A percentile compares a stretch with the other conserved stretches of the same genome.
These are phyloP conservation scores for Aspergillus aculeatus DNA, from an alignment of 2,329 filamentous ascomycete species.

Conservation along the genomic window DNA sequence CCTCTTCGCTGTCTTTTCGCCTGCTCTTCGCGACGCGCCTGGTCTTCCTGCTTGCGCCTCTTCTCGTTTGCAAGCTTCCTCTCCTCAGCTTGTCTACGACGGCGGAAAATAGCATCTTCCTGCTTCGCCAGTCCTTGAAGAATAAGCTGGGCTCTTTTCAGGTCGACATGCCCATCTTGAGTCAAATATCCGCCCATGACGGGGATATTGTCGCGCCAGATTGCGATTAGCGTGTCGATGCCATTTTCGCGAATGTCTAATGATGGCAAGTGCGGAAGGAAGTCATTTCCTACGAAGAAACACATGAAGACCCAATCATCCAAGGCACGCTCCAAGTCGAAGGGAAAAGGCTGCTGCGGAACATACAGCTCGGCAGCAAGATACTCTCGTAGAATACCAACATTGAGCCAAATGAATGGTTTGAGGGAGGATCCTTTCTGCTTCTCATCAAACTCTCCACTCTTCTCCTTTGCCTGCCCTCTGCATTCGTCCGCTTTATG, in stretches of 20 bases:
- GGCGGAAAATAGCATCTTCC: constrained; percentile 89
- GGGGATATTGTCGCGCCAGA: constrained; percentile 92
- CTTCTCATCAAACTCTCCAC: constrained; percentile 79
- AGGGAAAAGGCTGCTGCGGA: constrained; percentile 77
- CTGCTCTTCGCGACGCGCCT: constrained; percentile 50
- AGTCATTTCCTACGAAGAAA: constrained; percentile 98
- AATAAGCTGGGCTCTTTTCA: constrained; percentile 83
- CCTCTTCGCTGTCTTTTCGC: constrained; percentile 44
- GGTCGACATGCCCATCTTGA: constrained; percentile 87
- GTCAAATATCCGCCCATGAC: constrained; percentile 94
- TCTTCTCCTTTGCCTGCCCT: constrained; percentile 74
- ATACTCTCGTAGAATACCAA: constrained; percentile 88
- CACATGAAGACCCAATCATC: constrained; percentile 99
- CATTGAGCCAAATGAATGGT: constrained; percentile 98
- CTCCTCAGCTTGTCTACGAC: constrained; percentile 82
- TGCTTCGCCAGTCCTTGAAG: constrained; percentile 84
- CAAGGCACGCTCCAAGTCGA: constrained; percentile 88
- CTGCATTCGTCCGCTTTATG: constrained; percentile 85
- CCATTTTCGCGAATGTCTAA: constrained; percentile 96
- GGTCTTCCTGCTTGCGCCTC: constrained; percentile 70
- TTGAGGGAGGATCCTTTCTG: constrained; percentile 69
- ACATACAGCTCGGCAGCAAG: constrained; percentile 85
- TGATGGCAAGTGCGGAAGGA: constrained; percentile 94
- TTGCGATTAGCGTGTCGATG: constrained; percentile 92
- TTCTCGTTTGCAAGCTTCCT: constrained; percentile 76